Conservation (phyloP, 768 basidiomycete species). For the Suillus fuscotomentosus region DNA sequence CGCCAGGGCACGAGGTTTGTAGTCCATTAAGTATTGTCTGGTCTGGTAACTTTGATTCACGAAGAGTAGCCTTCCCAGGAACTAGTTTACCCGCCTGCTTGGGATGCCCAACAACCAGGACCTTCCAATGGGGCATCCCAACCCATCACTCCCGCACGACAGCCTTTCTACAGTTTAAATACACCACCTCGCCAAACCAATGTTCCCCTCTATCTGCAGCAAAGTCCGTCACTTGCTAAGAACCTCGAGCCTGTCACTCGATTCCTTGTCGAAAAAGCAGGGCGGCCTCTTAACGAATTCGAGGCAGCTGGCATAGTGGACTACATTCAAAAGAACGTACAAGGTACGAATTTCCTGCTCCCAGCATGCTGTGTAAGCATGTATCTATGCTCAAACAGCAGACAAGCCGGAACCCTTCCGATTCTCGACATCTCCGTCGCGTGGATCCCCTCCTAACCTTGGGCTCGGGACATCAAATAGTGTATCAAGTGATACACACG, state of each 20-base stretch:
- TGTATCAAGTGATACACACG: slow-evolving; percentile 15
- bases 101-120: slow-evolving; percentile 7
- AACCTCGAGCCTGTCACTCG: slow-evolving; percentile 49
- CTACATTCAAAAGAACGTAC: slow-evolving; percentile 50
- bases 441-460: slow-evolving; percentile 24
- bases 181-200: slow-evolving; percentile 5
- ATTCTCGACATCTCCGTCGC: slow-evolving; percentile 47
- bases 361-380: slow-evolving; percentile 10
- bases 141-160: slow-evolving; percentile 8
- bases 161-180: slow-evolving; percentile 15
- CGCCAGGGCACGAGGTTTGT: slow-evolving; percentile 2
- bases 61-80: slow-evolving; percentile 1
- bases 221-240: slow-evolving; percentile 31
- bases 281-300: slow-evolving; percentile 46
- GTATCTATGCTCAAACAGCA: slow-evolving; percentile 18
- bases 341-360: slow-evolving; percentile 33
- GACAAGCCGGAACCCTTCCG: slow-evolving; percentile 58
- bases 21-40: neutral
- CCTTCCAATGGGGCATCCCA: neutral
- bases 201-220: neutral
- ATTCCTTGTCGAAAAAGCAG: slow-evolving; percentile 48
- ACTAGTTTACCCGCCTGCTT: slow-evolving; percentile 6
- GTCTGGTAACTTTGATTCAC: neutral
- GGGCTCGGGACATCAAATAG: slow-evolving; percentile 11
- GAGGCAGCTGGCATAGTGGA: slow-evolving; percentile 57